Evolutionary conservation across 2,329 filamentous ascomycete genomes (phyloP).

Genomic region (Neofusicoccum ribis): DNA sequence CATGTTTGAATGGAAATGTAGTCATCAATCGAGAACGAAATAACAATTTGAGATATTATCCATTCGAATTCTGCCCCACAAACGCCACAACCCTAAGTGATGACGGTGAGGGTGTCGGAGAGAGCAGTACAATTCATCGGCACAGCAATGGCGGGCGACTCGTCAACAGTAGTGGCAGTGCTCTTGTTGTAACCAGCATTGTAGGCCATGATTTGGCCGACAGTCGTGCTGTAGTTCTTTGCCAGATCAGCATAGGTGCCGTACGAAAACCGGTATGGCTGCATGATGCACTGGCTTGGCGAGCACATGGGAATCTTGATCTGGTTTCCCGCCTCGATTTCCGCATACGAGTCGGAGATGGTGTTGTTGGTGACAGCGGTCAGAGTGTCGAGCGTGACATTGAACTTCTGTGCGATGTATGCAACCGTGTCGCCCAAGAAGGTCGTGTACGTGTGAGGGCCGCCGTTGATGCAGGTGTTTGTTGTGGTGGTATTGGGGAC

Average conservation of each 20-base stretch:
- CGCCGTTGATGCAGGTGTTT: slow-evolving; percentile 9
- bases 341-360: background rate
- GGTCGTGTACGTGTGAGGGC: slow-evolving; percentile 12
- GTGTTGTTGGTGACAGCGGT: background rate
- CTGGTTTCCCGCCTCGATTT: background rate
- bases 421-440: slow-evolving; percentile 7
- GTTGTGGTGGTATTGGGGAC: background rate
- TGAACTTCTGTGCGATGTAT: background rate
- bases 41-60: too few relatives aligned
- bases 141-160: background rate
- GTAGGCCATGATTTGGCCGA: slow-evolving; percentile 21
- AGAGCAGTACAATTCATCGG: background rate
- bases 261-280: slow-evolving; percentile 8
- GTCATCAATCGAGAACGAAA: too few relatives aligned
- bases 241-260: slow-evolving; percentile 16
- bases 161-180: background rate
- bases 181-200: slow-evolving; percentile 19
- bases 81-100: too few relatives aligned
- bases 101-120: too few relatives aligned
- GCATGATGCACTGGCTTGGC: slow-evolving; percentile 6
- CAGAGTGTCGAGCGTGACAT: background rate
- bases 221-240: slow-evolving; percentile 13
- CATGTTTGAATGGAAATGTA: too few relatives aligned
- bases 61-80: too few relatives aligned
- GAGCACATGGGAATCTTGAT: slow-evolving; percentile 9